These are phyloP conservation scores for Nakaseomyces nivariensis DNA, from an alignment of 1,139 yeast genomes.

Conservation along the genomic window DNA sequence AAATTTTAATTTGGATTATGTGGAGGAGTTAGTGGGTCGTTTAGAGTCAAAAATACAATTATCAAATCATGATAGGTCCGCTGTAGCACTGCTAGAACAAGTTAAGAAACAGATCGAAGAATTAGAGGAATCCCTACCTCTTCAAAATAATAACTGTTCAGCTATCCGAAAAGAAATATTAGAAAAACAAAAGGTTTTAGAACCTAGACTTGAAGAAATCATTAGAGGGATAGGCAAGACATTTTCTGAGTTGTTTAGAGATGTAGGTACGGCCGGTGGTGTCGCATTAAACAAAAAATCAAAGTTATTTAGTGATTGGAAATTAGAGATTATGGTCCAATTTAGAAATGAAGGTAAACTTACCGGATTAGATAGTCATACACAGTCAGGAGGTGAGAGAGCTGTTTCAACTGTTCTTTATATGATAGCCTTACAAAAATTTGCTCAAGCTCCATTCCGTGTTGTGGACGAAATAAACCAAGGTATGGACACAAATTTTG, in stretches of 20 bases:
- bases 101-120: slow-evolving; percentile 24
- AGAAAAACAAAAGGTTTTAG: slow-evolving; percentile 42
- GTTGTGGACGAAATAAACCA: slow-evolving; percentile 98
- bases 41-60: slow-evolving; percentile 32
- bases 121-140: slow-evolving; percentile 25
- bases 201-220: slow-evolving; percentile 43
- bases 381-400: slow-evolving; percentile 97
- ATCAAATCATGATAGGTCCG: slow-evolving; percentile 33
- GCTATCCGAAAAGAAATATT: slow-evolving; percentile 33
- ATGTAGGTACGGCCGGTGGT: slow-evolving; percentile 80
- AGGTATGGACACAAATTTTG: slow-evolving; percentile 96
- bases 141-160: slow-evolving; percentile 24
- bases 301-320: slow-evolving; percentile 64
- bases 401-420: slow-evolving; percentile 91
- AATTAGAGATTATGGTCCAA: slow-evolving; percentile 71
- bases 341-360: slow-evolving; percentile 69
- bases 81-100: slow-evolving; percentile 32
- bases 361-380: slow-evolving; percentile 65
- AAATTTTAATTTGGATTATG: slow-evolving; percentile 34
- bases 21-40: slow-evolving; percentile 30
- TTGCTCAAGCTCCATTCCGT: slow-evolving; percentile 82
- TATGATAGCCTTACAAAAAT: slow-evolving; percentile 84
- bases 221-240: slow-evolving; percentile 47
- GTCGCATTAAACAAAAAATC: slow-evolving; percentile 46
- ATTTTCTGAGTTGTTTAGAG: slow-evolving; percentile 55